Evolutionary conservation across 2,329 filamentous ascomycete species (phyloP).

Genomic region (Trichoderma sp.): DNA sequence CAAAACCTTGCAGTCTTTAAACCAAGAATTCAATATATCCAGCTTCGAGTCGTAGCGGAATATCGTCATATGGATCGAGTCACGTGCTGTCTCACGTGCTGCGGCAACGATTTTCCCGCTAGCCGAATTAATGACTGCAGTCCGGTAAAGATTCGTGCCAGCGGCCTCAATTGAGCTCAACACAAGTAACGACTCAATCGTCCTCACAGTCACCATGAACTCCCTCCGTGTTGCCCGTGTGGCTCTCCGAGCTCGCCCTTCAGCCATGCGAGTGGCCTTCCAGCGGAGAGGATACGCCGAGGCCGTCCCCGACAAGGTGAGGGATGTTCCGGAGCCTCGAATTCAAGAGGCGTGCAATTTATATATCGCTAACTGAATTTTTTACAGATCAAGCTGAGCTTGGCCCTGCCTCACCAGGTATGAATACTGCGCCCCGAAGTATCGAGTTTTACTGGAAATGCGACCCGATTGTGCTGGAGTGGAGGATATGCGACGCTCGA

Average conservation of each 20-base stretch:
- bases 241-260: slow-evolving; percentile 81
- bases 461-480: slow-evolving; percentile 38
- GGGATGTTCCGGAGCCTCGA: slow-evolving; percentile 36
- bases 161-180: slow-evolving; percentile 49
- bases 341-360: background rate
- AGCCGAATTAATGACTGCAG: slow-evolving; percentile 47
- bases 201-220: slow-evolving; percentile 74
- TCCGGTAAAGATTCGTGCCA: slow-evolving; percentile 54
- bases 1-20: background rate
- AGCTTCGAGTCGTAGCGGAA: background rate
- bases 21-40: background rate
- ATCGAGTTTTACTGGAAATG: slow-evolving; percentile 34
- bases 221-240: slow-evolving; percentile 88
- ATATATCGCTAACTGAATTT: slow-evolving; percentile 26
- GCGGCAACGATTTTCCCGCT: slow-evolving; percentile 45
- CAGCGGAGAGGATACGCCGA: slow-evolving; percentile 92
- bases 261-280: slow-evolving; percentile 73
- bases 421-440: slow-evolving; percentile 44
- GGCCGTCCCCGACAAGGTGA: slow-evolving; percentile 79
- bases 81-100: slow-evolving; percentile 40
- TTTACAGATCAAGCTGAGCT: slow-evolving; percentile 87
- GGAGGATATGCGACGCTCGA: slow-evolving; percentile 36
- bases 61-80: background rate
- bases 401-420: slow-evolving; percentile 98
- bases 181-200: slow-evolving; percentile 56